phyloP scores from a whole-genome alignment of 2,329 filamentous ascomycete genomes.

The Lachnellula subtilissima region DNA sequence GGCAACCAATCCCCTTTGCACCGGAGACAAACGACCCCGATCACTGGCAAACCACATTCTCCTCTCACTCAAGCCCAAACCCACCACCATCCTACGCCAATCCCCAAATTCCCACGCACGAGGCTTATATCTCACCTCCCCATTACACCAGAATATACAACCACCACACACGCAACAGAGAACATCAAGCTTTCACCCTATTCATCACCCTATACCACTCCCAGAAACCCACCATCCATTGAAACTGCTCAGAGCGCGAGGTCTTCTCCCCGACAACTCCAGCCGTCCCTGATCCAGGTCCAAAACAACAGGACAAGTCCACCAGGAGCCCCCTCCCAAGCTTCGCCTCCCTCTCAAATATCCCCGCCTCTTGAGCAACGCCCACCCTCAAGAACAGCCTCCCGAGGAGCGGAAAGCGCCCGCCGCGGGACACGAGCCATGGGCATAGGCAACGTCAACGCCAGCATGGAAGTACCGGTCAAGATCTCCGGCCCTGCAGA shows the following conservation, averaged over 20 bases:
- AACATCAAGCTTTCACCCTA: neutral
- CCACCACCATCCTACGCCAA: conserved; percentile 1
- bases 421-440: neutral
- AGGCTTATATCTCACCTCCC: conserved; percentile 3
- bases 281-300: neutral
- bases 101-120: conserved; percentile 2
- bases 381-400: neutral
- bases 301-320: neutral
- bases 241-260: neutral
- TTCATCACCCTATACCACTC: neutral
- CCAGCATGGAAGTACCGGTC: neutral
- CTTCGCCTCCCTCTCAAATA: neutral
- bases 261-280: neutral
- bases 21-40: neutral
- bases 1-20: neutral
- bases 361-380: neutral
- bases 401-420: neutral
- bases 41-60: neutral
- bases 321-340: neutral
- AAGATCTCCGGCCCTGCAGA: conserved; percentile 6
- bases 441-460: conserved; percentile 6
- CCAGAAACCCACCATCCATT: neutral
- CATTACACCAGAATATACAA: neutral
- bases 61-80: neutral
- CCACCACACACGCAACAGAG: neutral